Evolutionary conservation across 2,329 filamentous ascomycete genomes (phyloP).

Genomic region (Hypoxylon sp.): DNA sequence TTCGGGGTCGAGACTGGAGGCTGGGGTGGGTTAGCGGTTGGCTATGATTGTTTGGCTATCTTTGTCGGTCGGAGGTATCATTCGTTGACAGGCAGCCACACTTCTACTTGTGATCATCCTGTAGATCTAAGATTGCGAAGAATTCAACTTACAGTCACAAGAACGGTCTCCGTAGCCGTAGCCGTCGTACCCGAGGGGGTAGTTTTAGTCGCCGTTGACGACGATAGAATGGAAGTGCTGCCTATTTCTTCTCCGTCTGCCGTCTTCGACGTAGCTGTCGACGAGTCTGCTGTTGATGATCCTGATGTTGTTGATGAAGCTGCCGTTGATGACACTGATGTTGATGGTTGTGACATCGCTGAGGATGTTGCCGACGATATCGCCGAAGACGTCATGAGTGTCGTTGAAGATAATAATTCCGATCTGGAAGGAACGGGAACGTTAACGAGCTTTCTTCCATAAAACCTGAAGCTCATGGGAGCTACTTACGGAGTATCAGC

Average conservation of each 20-base stretch:
- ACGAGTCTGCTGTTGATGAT: not conserved
- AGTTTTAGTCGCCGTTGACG: conserved; percentile 24
- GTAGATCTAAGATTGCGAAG: not conserved
- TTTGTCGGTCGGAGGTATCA: not conserved
- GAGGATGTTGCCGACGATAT: not conserved
- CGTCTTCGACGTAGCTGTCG: not conserved
- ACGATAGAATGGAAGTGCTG: conserved; percentile 13
- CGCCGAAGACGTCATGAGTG: conserved; percentile 16
- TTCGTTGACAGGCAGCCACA: not conserved
- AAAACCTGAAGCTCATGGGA: not conserved
- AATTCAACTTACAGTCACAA: not conserved
- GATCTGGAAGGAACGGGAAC: not conserved
- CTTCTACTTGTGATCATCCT: not conserved
- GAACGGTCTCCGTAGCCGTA: conserved; percentile 14
- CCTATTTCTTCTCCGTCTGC: conserved; percentile 25
- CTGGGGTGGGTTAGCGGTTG: not conserved
- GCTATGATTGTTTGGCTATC: not conserved
- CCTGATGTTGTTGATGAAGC: not conserved
- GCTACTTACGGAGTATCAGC: conserved; percentile 28
- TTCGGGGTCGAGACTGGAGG: not conserved
- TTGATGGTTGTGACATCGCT: not conserved
- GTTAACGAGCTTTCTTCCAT: not conserved
- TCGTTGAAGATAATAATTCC: conserved; percentile 12
- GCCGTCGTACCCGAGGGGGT: conserved; percentile 5
- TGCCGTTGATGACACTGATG: not conserved